Conservation (phyloP, 768 basidiomycete species). For the Macrolepiota fuliginosa region DNA sequence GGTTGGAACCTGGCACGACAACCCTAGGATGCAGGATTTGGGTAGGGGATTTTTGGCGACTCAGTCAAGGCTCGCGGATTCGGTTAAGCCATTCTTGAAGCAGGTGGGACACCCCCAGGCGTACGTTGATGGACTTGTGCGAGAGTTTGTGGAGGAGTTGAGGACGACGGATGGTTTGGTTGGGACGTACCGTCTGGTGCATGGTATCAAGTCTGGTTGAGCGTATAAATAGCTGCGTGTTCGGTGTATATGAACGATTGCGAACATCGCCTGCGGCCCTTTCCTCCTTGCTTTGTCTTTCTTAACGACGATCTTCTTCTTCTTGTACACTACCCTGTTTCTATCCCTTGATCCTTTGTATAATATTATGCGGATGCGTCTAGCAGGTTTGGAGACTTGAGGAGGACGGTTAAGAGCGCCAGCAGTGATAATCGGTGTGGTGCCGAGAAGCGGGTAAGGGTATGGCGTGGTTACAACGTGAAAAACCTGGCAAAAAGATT, state of each 20-base stretch:
- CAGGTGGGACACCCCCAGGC: constrained; percentile 34
- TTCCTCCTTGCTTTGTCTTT: not conserved
- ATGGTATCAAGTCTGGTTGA: constrained; percentile 29
- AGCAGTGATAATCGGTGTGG: not conserved
- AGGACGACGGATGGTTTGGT: constrained; percentile 44
- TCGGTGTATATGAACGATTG: not conserved
- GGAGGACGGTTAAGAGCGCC: not conserved
- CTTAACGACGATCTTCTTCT: not conserved
- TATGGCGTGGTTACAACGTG: constrained; percentile 9
- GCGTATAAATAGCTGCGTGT: not conserved
- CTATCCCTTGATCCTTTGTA: not conserved
- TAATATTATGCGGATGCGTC: not conserved
- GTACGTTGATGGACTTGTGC: constrained; percentile 37
- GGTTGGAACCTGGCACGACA: constrained; percentile 51
- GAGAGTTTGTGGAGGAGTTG: constrained; percentile 46
- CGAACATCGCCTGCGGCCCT: not conserved
- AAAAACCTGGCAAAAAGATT: not conserved
- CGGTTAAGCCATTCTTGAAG: constrained; percentile 45
- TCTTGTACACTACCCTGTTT: not conserved
- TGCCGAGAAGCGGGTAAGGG: not conserved
- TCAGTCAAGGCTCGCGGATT: constrained; percentile 42
- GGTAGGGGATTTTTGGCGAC: constrained; percentile 40
- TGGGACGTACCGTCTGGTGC: constrained; percentile 46
- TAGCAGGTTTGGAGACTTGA: not conserved
- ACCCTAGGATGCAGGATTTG: constrained; percentile 30